Base-by-base conservation (phyloP, 73 alveolate genomes). In the Uronychia binucleata region DNA sequence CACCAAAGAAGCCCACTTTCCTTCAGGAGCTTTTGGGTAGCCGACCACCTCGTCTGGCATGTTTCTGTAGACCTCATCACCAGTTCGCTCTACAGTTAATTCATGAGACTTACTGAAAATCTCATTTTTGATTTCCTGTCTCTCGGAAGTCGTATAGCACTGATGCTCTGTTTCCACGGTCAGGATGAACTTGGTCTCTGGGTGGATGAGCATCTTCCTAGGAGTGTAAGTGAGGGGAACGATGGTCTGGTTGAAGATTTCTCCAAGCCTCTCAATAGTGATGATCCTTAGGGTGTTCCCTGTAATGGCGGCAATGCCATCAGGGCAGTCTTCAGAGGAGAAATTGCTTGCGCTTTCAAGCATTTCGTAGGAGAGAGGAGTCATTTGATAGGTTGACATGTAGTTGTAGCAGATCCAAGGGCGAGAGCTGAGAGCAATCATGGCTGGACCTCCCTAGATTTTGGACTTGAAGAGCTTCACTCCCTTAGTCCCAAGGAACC, bases 331-430 rank as follows among this genome's bases (percentile, higher is more conserved):
- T 74, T 97, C 95, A 26, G 96, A 75, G 81, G 91, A 83, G 82
- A 96, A 96, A 11, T 96, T 77, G 28, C 96, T 77, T 25, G 99
- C 98, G 35, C 75, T 80, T 59, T 94, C 98, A n/a, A 97, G 82
- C 59, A 86, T 78, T 27, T 96, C 99, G 79, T 96, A 96, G 30
- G 95, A 84, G 28, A 96, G 77, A 13, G 99, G 99, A 34, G 94
- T 85, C 90, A 95, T 88, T 29, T 86, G 90, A 85, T 97, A 96
- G 1, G 88, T 74, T 33, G 79, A 5, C 97, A 90, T 87, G 88
- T 90, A 94, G 77, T 93, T 93, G 87, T 97, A 97, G 84, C 99
- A 97, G 30, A 97, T 60, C 98, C 98, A 96, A 0, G 99, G 96
- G 82, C 96, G 88, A 67, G 99, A 89, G 74, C 97, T 86, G 76